These are phyloP conservation scores for Omphalea diandra DNA, from an alignment of 441 rosid genomes.

Conservation along the genomic window DNA sequence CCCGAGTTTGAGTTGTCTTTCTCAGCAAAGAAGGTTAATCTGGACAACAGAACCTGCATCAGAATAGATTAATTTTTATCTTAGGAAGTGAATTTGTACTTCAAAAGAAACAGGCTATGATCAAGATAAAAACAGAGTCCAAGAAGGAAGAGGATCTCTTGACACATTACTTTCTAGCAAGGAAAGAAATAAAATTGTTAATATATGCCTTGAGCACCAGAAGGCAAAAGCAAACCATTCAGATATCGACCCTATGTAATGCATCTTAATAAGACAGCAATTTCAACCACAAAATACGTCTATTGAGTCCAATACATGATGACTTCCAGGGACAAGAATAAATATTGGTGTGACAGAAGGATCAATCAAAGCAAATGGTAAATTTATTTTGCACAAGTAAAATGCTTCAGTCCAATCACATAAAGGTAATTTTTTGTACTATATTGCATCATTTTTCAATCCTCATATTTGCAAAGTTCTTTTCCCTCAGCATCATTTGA, in stretches of 20 bases:
- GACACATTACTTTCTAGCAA: not conserved
- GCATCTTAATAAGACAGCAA: not conserved
- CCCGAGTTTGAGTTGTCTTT: constrained; percentile 61
- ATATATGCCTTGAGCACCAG: not conserved
- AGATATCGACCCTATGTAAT: not conserved
- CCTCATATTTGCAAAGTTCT: not conserved
- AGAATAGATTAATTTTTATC: constrained; percentile 11
- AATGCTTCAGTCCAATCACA: not conserved
- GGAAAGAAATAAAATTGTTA: not conserved
- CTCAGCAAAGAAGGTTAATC: constrained; percentile 66
- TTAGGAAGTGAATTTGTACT: constrained; percentile 8
- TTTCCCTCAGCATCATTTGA: not conserved
- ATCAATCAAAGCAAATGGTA: too few relatives aligned
- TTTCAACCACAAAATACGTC: not conserved
- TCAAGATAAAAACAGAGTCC: not conserved
- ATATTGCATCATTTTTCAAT: not conserved
- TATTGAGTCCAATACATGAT: not conserved
- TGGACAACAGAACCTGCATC: constrained; percentile 76
- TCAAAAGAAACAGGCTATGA: not conserved
- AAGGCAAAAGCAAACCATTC: not conserved
- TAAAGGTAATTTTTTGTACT: not conserved
- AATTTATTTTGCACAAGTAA: too few relatives aligned
- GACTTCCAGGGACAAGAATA: not conserved
- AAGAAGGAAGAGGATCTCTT: not conserved
- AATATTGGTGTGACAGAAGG: too few relatives aligned